These are phyloP conservation scores for Podospora didyma DNA, from an alignment of 495 filamentous ascomycete species.

Conservation along the genomic window DNA sequence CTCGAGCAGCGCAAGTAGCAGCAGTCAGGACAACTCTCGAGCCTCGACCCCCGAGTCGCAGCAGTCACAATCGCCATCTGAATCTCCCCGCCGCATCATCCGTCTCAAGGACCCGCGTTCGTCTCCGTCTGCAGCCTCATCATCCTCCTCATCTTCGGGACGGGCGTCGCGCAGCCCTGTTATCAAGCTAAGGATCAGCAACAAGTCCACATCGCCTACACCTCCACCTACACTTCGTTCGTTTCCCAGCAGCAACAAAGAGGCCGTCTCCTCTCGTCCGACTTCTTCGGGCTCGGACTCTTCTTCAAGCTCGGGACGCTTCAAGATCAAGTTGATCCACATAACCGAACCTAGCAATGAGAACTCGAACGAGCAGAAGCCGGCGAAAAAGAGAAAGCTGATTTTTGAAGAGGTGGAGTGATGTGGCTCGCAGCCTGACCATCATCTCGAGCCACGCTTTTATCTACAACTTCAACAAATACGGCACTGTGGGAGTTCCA, in stretches of 20 bases:
- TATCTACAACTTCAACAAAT: too few relatives aligned
- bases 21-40: slow-evolving; percentile 7
- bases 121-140: neutral
- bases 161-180: neutral
- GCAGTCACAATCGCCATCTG: neutral
- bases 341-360: neutral
- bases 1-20: slow-evolving; percentile 3
- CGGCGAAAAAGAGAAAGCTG: neutral
- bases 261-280: neutral
- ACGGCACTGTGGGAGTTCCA: too few relatives aligned
- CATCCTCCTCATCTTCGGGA: neutral
- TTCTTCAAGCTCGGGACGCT: neutral
- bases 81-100: neutral
- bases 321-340: slow-evolving; percentile 5
- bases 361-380: neutral
- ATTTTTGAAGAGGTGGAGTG: neutral
- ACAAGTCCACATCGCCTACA: neutral
- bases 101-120: slow-evolving; percentile 1
- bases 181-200: slow-evolving; percentile 2
- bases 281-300: slow-evolving; percentile 6
- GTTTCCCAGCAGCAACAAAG: neutral
- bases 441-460: too few relatives aligned
- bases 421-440: neutral
- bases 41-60: slow-evolving; percentile 3
- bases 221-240: neutral